Evolutionary conservation across 768 basidiomycete genomes (phyloP).

Genomic region (Tricholomella constricta): DNA sequence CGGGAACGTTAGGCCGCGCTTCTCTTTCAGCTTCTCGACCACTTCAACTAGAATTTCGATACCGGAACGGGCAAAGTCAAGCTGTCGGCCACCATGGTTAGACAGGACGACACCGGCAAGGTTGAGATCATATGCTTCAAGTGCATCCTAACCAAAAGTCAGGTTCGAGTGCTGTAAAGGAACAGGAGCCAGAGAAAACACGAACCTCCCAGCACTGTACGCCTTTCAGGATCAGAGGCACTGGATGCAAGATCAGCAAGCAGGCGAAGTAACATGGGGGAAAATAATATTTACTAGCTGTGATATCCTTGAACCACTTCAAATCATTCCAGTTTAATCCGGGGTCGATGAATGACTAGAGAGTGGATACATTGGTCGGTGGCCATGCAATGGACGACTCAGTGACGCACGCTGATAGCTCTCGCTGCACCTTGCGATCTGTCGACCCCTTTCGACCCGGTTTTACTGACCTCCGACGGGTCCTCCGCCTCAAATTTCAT

Average conservation of each 20-base stretch:
- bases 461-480: constrained; percentile 54
- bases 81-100: constrained; percentile 81
- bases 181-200: too few relatives aligned
- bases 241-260: constrained; percentile 37
- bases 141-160: constrained; percentile 58
- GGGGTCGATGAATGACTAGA: constrained; percentile 92
- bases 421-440: constrained; percentile 90
- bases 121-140: constrained; percentile 78
- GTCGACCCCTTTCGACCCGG: constrained; percentile 61
- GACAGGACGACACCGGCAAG: constrained; percentile 81
- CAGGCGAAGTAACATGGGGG: constrained; percentile 28
- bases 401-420: constrained; percentile 76
- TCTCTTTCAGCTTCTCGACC: constrained; percentile 65
- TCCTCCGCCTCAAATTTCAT: constrained; percentile 91
- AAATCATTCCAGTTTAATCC: constrained; percentile 85
- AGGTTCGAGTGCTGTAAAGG: neutral
- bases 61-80: constrained; percentile 84
- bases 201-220: constrained; percentile 81
- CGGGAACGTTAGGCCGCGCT: constrained; percentile 71
- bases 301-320: constrained; percentile 79
- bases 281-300: constrained; percentile 46
- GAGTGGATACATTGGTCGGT: neutral
- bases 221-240: constrained; percentile 91
- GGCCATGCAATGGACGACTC: neutral
- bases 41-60: constrained; percentile 91